Evolutionary conservation across 2,329 filamentous ascomycete genomes (phyloP).

Genomic region (Penicillium fuscoglaucum): DNA sequence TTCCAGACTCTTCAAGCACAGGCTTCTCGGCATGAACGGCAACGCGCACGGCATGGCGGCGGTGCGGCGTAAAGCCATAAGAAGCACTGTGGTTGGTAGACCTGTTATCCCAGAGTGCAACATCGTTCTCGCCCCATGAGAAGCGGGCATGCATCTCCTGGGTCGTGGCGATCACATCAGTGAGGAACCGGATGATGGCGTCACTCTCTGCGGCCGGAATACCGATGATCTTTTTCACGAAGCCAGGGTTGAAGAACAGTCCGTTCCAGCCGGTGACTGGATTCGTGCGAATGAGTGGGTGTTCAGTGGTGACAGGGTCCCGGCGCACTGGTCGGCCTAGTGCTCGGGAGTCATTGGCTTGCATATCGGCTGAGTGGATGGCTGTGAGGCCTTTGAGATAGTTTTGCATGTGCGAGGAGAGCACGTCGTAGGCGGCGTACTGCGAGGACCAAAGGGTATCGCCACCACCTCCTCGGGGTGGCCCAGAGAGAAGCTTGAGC

Average conservation of each 20-base stretch:
- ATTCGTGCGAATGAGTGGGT: slow-evolving; percentile 60
- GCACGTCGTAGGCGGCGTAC: slow-evolving; percentile 59
- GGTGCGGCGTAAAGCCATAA: slow-evolving; percentile 59
- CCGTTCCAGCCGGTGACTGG: slow-evolving; percentile 64
- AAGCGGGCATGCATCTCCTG: slow-evolving; percentile 70
- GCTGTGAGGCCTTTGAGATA: slow-evolving; percentile 60
- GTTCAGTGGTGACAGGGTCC: slow-evolving; percentile 55
- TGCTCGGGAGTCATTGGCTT: slow-evolving; percentile 53
- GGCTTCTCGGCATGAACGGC: slow-evolving; percentile 51
- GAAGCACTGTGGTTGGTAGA: slow-evolving; percentile 56
- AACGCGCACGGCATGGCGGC: slow-evolving; percentile 56
- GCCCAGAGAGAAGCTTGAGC: slow-evolving; percentile 55
- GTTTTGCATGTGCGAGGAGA: slow-evolving; percentile 57
- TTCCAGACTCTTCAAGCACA: slow-evolving; percentile 46
- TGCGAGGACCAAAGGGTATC: slow-evolving; percentile 60
- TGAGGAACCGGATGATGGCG: slow-evolving; percentile 53
- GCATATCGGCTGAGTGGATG: slow-evolving; percentile 56
- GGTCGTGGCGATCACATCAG: slow-evolving; percentile 56
- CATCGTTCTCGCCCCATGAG: slow-evolving; percentile 63
- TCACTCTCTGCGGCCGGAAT: slow-evolving; percentile 58
- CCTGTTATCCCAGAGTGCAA: slow-evolving; percentile 69
- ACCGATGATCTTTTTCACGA: slow-evolving; percentile 59
- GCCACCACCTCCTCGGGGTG: slow-evolving; percentile 56
- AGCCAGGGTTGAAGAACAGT: slow-evolving; percentile 61
- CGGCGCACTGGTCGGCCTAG: slow-evolving; percentile 55